Conservation (phyloP, 2,329 filamentous ascomycete genomes). For the Calonectria crousiana region DNA sequence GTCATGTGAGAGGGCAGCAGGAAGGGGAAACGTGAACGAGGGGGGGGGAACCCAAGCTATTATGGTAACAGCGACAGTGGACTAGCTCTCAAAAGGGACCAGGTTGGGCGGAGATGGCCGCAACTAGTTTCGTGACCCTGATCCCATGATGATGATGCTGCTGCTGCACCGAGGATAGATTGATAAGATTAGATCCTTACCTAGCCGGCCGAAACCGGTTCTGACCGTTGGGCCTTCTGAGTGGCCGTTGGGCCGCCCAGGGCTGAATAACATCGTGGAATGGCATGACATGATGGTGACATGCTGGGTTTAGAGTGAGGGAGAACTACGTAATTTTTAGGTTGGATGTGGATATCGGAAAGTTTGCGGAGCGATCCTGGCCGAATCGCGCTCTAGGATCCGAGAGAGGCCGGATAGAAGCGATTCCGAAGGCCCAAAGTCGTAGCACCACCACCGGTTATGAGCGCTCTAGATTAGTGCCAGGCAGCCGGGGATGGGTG, state of each 20-base stretch:
- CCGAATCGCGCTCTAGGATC: not conserved
- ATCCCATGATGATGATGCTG: constrained; percentile 47
- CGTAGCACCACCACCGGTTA: not conserved
- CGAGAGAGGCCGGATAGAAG: constrained; percentile 1
- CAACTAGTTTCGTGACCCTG: constrained; percentile 41
- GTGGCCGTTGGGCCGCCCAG: not conserved
- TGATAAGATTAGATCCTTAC: constrained; percentile 54
- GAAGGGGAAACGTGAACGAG: constrained; percentile 11
- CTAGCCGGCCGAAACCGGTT: constrained; percentile 34
- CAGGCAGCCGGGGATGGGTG: not conserved
- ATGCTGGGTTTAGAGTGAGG: not conserved
- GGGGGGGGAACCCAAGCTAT: not conserved
- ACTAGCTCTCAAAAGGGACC: constrained; percentile 29
- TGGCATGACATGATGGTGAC: constrained; percentile 19
- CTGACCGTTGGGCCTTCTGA: constrained; percentile 13
- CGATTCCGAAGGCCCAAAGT: not conserved
- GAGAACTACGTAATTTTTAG: not conserved
- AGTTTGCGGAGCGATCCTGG: constrained; percentile 7
- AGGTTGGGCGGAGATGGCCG: constrained; percentile 37
- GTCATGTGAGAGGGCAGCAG: constrained; percentile 12
- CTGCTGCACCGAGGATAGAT: constrained; percentile 44
- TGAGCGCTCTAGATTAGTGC: not conserved
- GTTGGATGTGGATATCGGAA: constrained; percentile 14
- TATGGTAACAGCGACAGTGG: constrained; percentile 28
- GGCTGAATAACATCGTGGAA: not conserved